Base-by-base conservation (phyloP, 2,329 filamentous ascomycete genomes). In the Talaromyces sp. region DNA sequence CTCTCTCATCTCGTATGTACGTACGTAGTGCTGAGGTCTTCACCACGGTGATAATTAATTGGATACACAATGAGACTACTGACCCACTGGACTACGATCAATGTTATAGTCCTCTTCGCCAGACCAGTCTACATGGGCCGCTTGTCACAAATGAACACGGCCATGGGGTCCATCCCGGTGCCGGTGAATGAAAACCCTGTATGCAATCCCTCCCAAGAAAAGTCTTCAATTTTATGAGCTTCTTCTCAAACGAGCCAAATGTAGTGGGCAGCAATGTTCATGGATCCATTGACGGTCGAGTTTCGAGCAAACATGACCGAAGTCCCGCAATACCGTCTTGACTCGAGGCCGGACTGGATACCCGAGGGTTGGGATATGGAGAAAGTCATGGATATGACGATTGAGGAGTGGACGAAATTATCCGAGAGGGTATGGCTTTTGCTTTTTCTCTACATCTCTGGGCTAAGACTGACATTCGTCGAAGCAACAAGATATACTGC, bases 291-390 rank as follows among this genome's bases (percentile, higher is more conserved):
- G 16, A 57, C 25, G 25, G 55, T 62, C 23, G 39, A 62, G 42
- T 62, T 56, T 46, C 39, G 60, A 48, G 52, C 50, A 18, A 62
- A 62, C 39, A 62, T 62, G 60, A 62, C 60, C 18, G 52, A 62
- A 16, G 52, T 44, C n/a, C 60, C 60, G 1, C 39, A 48, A 46
- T 62, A 62, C 52, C 57, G 40, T 14, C 60, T 62, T 50, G 52
- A 62, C 11, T 57, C 50, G 48, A 11, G 18, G 21, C 60, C 60
- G 12, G 21, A 54, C 12, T 62, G 60, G 60, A 5, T 50, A 12
- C 60, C 60, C 9, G 14, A 9, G 9, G 60, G 52, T 1, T 62
- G 52, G 60, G 52, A 42, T 37, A 57, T 62, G 60, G 40, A 57
- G 31, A 55, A 35, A 18, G 40, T 44, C 7, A 62, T 62, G 60